A percentile compares a stretch with the other conserved stretches of the same genome.
Evolutionary conservation across 2,329 filamentous ascomycete species (phyloP).

Genomic region (Fusarium sterilihyphosum): DNA sequence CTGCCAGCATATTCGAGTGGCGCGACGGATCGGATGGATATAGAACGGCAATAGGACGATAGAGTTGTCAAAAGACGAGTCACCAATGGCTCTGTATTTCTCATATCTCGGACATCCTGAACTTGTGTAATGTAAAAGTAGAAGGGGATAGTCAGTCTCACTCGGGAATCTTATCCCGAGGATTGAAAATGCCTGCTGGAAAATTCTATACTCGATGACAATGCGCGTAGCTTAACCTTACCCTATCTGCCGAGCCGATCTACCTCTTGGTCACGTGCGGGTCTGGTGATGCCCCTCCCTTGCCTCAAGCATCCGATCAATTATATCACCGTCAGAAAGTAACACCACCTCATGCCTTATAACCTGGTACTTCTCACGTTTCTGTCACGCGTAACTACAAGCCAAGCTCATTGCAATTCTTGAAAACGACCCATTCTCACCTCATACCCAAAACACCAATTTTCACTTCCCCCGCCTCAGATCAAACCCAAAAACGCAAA

Average conservation of each 20-base stretch:
- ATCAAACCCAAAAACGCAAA: neutral
- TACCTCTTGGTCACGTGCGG: neutral
- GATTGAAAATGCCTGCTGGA: accelerated
- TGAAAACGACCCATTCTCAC: neutral
- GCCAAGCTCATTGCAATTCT: accelerated
- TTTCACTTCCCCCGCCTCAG: neutral
- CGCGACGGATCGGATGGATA: neutral
- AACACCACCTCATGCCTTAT: neutral
- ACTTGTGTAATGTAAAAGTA: accelerated
- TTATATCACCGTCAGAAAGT: neutral
- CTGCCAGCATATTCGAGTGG: no score
- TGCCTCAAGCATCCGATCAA: neutral
- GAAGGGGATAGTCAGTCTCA: accelerated
- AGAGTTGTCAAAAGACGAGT: neutral
- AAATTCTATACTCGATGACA: accelerated
- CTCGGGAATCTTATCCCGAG: accelerated
- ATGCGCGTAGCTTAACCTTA: neutral
- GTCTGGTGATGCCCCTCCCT: neutral
- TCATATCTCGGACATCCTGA: accelerated
- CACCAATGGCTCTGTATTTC: neutral
- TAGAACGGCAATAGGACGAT: accelerated
- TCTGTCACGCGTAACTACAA: accelerated
- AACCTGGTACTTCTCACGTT: accelerated
- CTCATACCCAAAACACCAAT: neutral
- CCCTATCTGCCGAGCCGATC: neutral